Evolutionary conservation across 2,329 filamentous ascomycete species (phyloP).

Genomic region (Sordariomycetes sp.): DNA sequence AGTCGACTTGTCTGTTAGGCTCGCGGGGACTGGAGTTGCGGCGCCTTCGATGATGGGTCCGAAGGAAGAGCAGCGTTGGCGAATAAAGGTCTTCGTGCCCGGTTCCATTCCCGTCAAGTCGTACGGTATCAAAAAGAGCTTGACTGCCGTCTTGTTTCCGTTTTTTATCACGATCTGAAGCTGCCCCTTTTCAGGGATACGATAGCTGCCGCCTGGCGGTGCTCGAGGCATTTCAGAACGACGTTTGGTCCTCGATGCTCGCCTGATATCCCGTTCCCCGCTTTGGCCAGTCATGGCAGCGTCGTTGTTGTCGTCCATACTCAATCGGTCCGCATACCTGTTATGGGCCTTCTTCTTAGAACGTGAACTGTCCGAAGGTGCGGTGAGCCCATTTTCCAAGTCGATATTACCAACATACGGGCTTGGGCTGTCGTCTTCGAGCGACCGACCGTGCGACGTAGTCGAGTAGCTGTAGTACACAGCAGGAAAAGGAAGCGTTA

Average conservation of each 20-base stretch:
- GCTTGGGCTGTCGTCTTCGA: conserved; percentile 76
- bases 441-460: conserved; percentile 52
- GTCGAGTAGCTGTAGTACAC: conserved; percentile 91
- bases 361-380: conserved; percentile 35
- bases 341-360: conserved; percentile 38
- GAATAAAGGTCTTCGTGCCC: conserved; percentile 90
- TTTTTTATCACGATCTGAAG: conserved; percentile 97
- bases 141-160: conserved; percentile 95
- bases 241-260: conserved; percentile 33
- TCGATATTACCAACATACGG: conserved; percentile 94
- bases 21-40: conserved; percentile 14
- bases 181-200: conserved; percentile 88
- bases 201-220: conserved; percentile 81
- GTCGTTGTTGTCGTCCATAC: conserved; percentile 13
- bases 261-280: conserved; percentile 20
- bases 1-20: conserved; percentile 52
- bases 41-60: conserved; percentile 71
- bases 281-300: conserved; percentile 3
- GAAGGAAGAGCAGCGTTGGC: conserved; percentile 86
- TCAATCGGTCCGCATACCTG: conserved; percentile 27
- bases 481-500: conserved; percentile 82
- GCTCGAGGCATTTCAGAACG: conserved; percentile 42
- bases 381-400: conserved; percentile 68
- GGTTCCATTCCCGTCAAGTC: conserved; percentile 87
- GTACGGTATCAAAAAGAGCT: conserved; percentile 89